Percentiles rank a stretch among this genome's conserved stretches.
These are phyloP conservation scores for Ramaria sp. DNA, from an alignment of 768 basidiomycete species.

Conservation along the genomic window DNA sequence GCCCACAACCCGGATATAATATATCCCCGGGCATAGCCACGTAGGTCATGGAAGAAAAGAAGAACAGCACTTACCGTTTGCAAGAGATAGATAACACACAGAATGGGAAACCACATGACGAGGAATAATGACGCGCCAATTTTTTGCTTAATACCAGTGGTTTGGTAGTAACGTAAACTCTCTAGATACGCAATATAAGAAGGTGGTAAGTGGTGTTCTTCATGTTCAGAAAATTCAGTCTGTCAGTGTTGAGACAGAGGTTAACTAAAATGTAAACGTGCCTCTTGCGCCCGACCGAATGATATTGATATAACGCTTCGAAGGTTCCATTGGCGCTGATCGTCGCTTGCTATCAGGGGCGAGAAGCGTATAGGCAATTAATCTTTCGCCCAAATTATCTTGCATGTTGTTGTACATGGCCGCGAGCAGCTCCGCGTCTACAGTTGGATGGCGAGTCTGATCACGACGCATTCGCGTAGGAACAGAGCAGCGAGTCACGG, in stretches of 20 bases:
- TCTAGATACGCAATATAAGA: not conserved
- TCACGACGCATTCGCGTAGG: no score
- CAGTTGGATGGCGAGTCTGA: no score
- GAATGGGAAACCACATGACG: not conserved
- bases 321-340: not conserved
- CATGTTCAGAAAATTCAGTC: no score
- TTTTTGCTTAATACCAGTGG: not conserved
- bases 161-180: not conserved
- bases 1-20: not conserved
- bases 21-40: not conserved
- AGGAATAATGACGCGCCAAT: not conserved
- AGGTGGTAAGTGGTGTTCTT: not conserved
- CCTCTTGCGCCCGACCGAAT: not conserved
- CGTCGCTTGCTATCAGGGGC: not conserved
- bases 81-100: not conserved
- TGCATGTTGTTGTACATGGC: no score
- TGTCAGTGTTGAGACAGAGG: not conserved
- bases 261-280: not conserved
- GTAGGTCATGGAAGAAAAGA: not conserved
- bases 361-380: slow-evolving; percentile 2
- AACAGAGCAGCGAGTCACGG: not conserved
- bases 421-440: not conserved
- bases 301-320: slow-evolving; percentile 1
- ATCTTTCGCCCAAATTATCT: not conserved
- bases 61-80: not conserved